Conservation (phyloP, 1,139 yeast species). For the Taphrina wiesneri region DNA sequence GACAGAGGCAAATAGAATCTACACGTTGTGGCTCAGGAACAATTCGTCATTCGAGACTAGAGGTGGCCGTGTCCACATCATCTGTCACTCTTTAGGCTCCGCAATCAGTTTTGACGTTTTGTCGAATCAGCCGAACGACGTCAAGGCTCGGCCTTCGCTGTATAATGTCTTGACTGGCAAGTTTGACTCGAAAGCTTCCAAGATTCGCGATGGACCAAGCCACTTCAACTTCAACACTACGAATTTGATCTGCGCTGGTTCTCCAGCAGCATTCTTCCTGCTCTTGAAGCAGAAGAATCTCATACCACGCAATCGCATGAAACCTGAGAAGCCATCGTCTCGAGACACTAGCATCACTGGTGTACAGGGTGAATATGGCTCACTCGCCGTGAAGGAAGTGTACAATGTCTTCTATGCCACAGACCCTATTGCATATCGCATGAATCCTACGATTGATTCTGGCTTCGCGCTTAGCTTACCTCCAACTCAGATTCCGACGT, state of each 20-base stretch:
- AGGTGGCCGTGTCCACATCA: conserved; percentile 71
- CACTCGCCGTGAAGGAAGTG: conserved; percentile 48
- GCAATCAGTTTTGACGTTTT: conserved; percentile 79
- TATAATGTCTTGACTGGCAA: conserved; percentile 35
- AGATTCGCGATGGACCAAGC: conserved; percentile 35
- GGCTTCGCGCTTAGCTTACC: conserved; percentile 42
- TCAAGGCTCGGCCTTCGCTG: conserved; percentile 34
- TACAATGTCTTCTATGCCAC: conserved; percentile 49
- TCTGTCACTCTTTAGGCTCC: conserved; percentile 92
- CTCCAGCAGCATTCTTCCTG: conserved; percentile 81
- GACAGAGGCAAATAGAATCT: conserved; percentile 68
- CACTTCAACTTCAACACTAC: conserved; percentile 65
- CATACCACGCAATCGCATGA: conserved; percentile 38
- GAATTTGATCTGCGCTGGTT: conserved; percentile 77
- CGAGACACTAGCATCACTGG: conserved; percentile 19
- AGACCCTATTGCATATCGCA: conserved; percentile 49
- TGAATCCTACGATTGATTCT: conserved; percentile 49
- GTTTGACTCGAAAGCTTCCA: neutral
- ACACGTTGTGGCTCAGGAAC: conserved; percentile 56
- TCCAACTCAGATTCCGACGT: conserved; percentile 42
- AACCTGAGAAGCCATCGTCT: neutral
- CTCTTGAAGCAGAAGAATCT: conserved; percentile 41
- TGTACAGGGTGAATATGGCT: conserved; percentile 44
- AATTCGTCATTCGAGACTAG: conserved; percentile 62
- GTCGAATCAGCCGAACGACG: conserved; percentile 55